phyloP scores from a whole-genome alignment of 2,329 filamentous ascomycete genomes.

The Knufia fluminis region DNA sequence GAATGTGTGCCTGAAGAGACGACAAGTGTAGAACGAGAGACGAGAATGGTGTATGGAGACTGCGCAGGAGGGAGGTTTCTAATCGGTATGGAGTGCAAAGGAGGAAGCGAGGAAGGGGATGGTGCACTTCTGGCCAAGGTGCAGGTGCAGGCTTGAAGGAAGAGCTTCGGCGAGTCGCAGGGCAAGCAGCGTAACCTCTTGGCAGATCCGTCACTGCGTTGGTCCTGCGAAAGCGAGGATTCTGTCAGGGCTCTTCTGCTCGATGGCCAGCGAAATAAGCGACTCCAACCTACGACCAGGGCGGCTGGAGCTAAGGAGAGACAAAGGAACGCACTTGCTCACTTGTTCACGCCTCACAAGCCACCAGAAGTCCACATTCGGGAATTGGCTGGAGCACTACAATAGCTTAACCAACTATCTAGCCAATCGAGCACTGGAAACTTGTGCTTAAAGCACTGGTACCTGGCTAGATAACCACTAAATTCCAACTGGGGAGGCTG shows the following conservation, averaged over 20 bases:
- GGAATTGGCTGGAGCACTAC: slow-evolving; percentile 6
- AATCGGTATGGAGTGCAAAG: slow-evolving; percentile 9
- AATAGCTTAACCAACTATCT: neutral
- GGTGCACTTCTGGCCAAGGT: neutral
- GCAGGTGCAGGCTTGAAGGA: neutral
- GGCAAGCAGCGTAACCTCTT: slow-evolving; percentile 4
- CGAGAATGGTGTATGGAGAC: slow-evolving; percentile 3
- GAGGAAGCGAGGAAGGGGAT: slow-evolving; percentile 7
- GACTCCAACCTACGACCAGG: neutral
- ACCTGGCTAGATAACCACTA: too few species aligned
- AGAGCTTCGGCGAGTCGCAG: neutral
- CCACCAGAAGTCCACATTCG: slow-evolving; percentile 7
- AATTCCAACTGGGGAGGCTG: too few species aligned
- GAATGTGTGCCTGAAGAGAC: slow-evolving; percentile 4
- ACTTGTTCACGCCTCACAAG: slow-evolving; percentile 4
- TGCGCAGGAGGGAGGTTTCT: slow-evolving; percentile 7
- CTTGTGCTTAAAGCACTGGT: slow-evolving; percentile 4
- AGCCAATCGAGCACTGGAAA: neutral
- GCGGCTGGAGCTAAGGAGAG: neutral
- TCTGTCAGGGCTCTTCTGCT: neutral
- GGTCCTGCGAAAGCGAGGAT: neutral
- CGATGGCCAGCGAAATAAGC: neutral
- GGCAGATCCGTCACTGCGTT: neutral
- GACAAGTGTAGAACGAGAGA: slow-evolving; percentile 4
- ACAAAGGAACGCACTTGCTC: slow-evolving; percentile 2